phyloP scores from a whole-genome alignment of 2,329 filamentous ascomycete genomes.

The Cladophialophora exuberans region DNA sequence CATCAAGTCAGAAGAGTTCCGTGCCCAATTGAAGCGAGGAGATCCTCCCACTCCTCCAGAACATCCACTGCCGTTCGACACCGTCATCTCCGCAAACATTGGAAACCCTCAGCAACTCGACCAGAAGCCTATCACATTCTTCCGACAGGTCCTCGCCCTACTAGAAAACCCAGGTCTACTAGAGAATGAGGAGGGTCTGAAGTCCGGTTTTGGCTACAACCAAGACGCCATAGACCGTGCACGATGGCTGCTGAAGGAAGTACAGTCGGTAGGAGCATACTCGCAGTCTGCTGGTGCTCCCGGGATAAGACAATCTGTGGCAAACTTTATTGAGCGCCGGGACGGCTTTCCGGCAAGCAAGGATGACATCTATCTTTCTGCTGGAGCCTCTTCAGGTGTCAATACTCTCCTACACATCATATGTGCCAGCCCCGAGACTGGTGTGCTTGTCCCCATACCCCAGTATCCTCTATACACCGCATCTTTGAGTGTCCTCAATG shows the following conservation, averaged over 20 bases:
- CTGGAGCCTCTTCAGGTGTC: constrained; percentile 89
- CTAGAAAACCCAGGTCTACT: constrained; percentile 87
- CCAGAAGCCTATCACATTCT: constrained; percentile 98
- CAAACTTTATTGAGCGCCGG: constrained; percentile 87
- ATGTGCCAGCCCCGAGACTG: constrained; percentile 74
- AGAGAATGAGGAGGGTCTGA: constrained; percentile 78
- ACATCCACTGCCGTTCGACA: constrained; percentile 74
- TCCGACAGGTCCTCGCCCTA: constrained; percentile 92
- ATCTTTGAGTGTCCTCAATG: constrained; percentile 81
- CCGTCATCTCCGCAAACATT: constrained; percentile 96
- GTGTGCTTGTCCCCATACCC: constrained; percentile 91
- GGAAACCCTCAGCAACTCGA: constrained; percentile 98
- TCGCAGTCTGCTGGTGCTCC: constrained; percentile 90
- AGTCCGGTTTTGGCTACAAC: constrained; percentile 80
- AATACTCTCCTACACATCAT: constrained; percentile 92
- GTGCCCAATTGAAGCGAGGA: constrained; percentile 66
- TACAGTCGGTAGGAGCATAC: constrained; percentile 93
- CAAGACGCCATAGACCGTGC: constrained; percentile 85
- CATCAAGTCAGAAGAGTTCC: constrained; percentile 89
- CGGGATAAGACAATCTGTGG: constrained; percentile 84
- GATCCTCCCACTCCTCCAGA: constrained; percentile 47
- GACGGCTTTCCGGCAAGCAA: constrained; percentile 86
- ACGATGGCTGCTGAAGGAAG: constrained; percentile 75
- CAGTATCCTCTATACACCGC: constrained; percentile 98
- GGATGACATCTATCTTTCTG: constrained; percentile 84